phyloP scores from a whole-genome alignment of 1,139 yeast genomes.

The Yamadazyma aaseri region DNA sequence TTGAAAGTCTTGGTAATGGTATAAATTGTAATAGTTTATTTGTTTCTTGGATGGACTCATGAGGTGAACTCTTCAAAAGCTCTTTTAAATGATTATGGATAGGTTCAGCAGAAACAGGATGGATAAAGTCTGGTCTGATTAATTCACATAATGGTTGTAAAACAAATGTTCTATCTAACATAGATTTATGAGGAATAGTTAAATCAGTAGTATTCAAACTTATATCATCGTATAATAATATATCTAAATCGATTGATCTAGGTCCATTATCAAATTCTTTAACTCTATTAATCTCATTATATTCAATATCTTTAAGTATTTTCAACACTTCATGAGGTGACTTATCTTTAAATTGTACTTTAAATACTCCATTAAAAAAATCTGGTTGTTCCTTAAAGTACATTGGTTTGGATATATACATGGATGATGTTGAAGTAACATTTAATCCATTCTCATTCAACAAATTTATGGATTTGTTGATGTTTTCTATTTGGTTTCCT shows the following conservation, averaged over 20 bases:
- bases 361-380: slow-evolving; percentile 81
- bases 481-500: slow-evolving; percentile 68
- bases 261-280: slow-evolving; percentile 90
- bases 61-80: slow-evolving; percentile 38
- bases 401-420: slow-evolving; percentile 92
- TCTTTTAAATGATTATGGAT: slow-evolving; percentile 66
- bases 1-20: slow-evolving; percentile 37
- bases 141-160: slow-evolving; percentile 85
- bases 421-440: slow-evolving; percentile 65
- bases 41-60: slow-evolving; percentile 45
- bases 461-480: slow-evolving; percentile 53
- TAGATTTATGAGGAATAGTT: slow-evolving; percentile 79
- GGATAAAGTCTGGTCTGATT: slow-evolving; percentile 59
- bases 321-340: slow-evolving; percentile 64
- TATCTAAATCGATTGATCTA: slow-evolving; percentile 84
- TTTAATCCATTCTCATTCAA: slow-evolving; percentile 44
- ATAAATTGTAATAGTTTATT: slow-evolving; percentile 42
- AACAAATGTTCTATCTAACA: slow-evolving; percentile 90
- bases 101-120: slow-evolving; percentile 86
- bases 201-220: slow-evolving; percentile 56
- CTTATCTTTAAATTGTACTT: slow-evolving; percentile 49
- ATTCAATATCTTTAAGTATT: slow-evolving; percentile 73
- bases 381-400: slow-evolving; percentile 76
- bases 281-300: slow-evolving; percentile 64
- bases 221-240: slow-evolving; percentile 65